Conservation (phyloP, 345 rosid species). For the Camelina sativa region DNA sequence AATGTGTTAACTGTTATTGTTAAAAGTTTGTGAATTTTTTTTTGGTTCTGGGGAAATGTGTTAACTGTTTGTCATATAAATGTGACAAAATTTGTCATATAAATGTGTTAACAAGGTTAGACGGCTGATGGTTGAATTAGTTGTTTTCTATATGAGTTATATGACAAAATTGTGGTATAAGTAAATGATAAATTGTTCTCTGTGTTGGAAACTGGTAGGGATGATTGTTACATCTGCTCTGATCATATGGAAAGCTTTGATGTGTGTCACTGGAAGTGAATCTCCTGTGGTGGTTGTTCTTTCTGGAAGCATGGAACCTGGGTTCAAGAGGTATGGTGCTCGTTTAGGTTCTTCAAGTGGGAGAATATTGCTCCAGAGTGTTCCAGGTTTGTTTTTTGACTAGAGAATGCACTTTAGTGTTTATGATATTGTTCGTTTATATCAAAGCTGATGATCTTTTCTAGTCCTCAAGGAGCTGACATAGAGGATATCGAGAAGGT, state of each 20-base stretch:
- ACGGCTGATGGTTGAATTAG: neutral
- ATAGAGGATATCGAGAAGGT: slow-evolving; percentile 88
- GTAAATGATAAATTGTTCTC: neutral
- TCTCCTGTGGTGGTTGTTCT: slow-evolving; percentile 85
- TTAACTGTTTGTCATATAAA: too few relatives aligned
- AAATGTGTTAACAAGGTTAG: neutral
- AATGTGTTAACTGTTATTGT: slow-evolving; percentile 17
- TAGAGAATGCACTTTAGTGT: slow-evolving; percentile 3
- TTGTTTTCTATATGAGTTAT: neutral
- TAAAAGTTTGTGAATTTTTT: neutral
- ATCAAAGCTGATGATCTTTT: neutral
- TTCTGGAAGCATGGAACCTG: slow-evolving; percentile 85
- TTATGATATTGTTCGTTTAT: neutral
- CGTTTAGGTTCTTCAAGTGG: slow-evolving; percentile 82
- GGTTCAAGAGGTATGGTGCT: slow-evolving; percentile 78
- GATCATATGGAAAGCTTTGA: slow-evolving; percentile 80
- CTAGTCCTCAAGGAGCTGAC: slow-evolving; percentile 68
- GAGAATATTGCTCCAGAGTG: slow-evolving; percentile 86
- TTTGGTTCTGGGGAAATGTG: neutral
- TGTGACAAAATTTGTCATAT: too few relatives aligned
- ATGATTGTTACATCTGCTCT: slow-evolving; percentile 66
- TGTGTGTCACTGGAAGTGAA: slow-evolving; percentile 70
- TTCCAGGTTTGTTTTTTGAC: slow-evolving; percentile 64
- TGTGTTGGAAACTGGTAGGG: slow-evolving; percentile 46
- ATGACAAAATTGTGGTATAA: neutral